Base-by-base conservation (phyloP, 768 basidiomycete species). In the Serendipita indica region DNA sequence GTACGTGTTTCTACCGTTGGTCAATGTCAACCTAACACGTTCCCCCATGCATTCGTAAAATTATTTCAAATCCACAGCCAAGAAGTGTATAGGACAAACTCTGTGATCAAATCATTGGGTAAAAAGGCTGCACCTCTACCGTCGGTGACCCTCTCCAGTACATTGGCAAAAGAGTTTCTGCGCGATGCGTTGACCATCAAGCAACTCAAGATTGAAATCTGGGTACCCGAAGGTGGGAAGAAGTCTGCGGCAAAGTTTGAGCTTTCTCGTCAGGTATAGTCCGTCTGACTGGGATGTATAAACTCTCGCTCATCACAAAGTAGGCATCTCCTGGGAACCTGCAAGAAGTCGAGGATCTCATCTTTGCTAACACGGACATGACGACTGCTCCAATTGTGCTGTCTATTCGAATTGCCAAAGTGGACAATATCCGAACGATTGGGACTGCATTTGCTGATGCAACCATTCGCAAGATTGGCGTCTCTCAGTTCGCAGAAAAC, bases 391-490 rank as follows among this genome's bases (percentile, higher is more conserved):
- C 94, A 0, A 84, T 98, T 37, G 86, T 93, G 45, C 81, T 97
- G 77, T 82, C 91, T 10, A 80, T 98, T 58, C 72, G 73, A 20
- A 61, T 65, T 14, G 69, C 65, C 7, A 79, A 81, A 59, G 75
- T 80, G 30, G 89, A 83, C 16, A 62, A 63, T 65, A 72, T 76
- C 28, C 86, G 82, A 67, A 78, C 78, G 0, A 76, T 99, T 22
- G 94, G 92, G 0, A 73, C 91, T 12, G 93, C 93, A 0, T 99
- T 90, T 65, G 89, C 90, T 0, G 94, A 99, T 69, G 87, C 90
- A 0, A 89, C 84, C 61, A 73, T 81, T 4, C 81, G 89, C 20
- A 79, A 86, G 65, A 75, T 99, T 3, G 96, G 96, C 0, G 84
- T 93, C 0, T 77, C 87, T 12, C 91, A 98, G 62, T 98, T 89